Percentiles rank a stretch among this genome's conserved stretches.
phyloP scores from a whole-genome alignment of 805 yeast genomes.

The Candida broadrunensis region DNA sequence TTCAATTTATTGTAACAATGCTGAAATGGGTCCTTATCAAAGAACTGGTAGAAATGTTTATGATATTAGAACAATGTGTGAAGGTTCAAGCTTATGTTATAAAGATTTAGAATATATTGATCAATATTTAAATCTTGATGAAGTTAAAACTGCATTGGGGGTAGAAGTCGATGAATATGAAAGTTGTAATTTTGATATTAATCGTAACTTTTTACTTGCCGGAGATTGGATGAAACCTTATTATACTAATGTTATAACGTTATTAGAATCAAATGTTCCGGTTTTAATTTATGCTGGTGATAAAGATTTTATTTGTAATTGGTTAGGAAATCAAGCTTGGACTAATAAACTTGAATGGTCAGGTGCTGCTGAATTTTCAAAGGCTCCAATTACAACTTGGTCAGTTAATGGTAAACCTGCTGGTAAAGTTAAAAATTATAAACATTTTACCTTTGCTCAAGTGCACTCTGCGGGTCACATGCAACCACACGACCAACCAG shows the following conservation, averaged over 20 bases:
- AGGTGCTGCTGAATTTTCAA: constrained; percentile 46
- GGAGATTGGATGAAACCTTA: constrained; percentile 95
- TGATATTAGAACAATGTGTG: constrained; percentile 81
- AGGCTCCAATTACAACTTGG: constrained; percentile 43
- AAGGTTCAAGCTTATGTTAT: constrained; percentile 70
- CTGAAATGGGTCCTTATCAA: constrained; percentile 77
- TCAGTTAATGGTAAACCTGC: constrained; percentile 34
- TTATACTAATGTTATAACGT: constrained; percentile 51
- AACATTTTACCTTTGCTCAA: constrained; percentile 76
- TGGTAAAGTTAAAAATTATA: constrained; percentile 75
- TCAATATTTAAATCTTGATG: constrained; percentile 70
- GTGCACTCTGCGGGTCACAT: constrained; percentile 91
- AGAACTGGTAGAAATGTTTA: constrained; percentile 87
- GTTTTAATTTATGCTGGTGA: constrained; percentile 93
- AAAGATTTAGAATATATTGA: constrained; percentile 73
- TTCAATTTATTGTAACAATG: constrained; percentile 81
- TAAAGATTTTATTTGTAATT: constrained; percentile 88
- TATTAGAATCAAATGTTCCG: constrained; percentile 69
- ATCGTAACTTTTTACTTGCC: constrained; percentile 74
- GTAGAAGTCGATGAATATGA: constrained; percentile 80
- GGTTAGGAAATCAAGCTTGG: constrained; percentile 91
- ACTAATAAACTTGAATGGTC: constrained; percentile 66
- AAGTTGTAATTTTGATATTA: constrained; percentile 75
- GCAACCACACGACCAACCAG: constrained; percentile 92
- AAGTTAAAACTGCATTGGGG: constrained; percentile 80